Evolutionary conservation across 495 filamentous ascomycete species (phyloP), one percentile per base, ranked within the genome.

Genomic region (Aspergillus wentii): DNA sequence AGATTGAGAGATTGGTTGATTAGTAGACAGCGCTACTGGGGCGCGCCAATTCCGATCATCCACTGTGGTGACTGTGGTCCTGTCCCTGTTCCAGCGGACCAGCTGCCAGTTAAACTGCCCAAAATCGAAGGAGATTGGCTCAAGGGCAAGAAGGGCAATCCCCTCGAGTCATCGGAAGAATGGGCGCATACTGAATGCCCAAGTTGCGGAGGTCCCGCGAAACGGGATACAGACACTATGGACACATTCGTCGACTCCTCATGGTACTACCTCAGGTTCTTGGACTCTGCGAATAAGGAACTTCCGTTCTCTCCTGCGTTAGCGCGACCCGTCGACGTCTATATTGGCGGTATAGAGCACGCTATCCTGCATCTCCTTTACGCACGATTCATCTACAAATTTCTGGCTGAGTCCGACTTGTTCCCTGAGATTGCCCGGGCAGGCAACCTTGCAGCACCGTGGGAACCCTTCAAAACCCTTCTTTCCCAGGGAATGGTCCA

Each of bases 171-270:
- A 14, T 72, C 75, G 18, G 61, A 75, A 10, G 79, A 85, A 14
- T 94, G 86, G 85, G 68, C 85, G 5, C 77, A 88, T 46, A 85
- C 80, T 0, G 48, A 67, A 0, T 95, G 88, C 49, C 88, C 88
- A 2, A 82, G 73, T 20, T 95, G 88, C 44, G 62, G 68, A 8
- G 70, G 74, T 4, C 59, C 73, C 4, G 88, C 88, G 6, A 83
- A 77, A 51, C 78, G 88, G 20, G 88, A 95, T 50, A 94, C 88
- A 2, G 88, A 95, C 52, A 95, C 88, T 0, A 94, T 95, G 88
- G 88, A 95, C 57, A 95, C 88, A 0, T 95, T 95, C 57, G 86
- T 95, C 25, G 88, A 94, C 59, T 91, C 86, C 0, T 91, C 86
- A 30, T 95, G 88, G 88, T 95, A 95, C 55, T 94, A 77, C 47